A percentile compares a stretch with the other conserved stretches of the same genome.
These are phyloP conservation scores for Beverwykella pulmonaria DNA, from an alignment of 495 filamentous ascomycete species.

Conservation along the genomic window DNA sequence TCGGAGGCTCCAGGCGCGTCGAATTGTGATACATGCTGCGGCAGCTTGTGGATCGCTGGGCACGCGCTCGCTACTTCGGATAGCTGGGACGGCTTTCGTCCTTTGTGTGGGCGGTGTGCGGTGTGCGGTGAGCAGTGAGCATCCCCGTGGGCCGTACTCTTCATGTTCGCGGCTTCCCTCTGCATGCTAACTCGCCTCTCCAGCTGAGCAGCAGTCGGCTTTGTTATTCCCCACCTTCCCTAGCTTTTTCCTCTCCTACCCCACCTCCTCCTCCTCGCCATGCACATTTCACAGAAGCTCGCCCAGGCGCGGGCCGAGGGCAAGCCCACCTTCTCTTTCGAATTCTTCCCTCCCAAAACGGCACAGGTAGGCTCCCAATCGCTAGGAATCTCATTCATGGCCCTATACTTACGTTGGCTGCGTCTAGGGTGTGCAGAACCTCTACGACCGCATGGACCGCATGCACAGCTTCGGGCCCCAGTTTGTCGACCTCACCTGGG, in stretches of 20 bases:
- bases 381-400: background rate
- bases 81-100: constrained; percentile 24
- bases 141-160: background rate
- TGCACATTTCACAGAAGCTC: constrained; percentile 94
- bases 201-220: background rate
- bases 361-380: constrained; percentile 60
- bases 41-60: constrained; percentile 51
- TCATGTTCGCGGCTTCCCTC: background rate
- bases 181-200: background rate
- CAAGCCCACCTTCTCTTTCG: constrained; percentile 91
- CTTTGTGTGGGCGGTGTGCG: constrained; percentile 2
- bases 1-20: too few species aligned
- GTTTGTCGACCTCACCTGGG: constrained; percentile 99
- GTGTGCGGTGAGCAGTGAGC: constrained; percentile 3
- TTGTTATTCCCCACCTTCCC: background rate
- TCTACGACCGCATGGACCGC: constrained; percentile 99
- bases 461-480: constrained; percentile 93
- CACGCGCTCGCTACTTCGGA: constrained; percentile 51
- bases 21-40: constrained; percentile 50
- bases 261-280: constrained; percentile 40
- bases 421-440: constrained; percentile 89
- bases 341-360: constrained; percentile 99
- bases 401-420: background rate
- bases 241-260: background rate
- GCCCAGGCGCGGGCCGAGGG: constrained; percentile 74